Evolutionary conservation across 768 basidiomycete species (phyloP), one percentile per base, ranked within the genome.

Genomic region (Leccinum imitatum): DNA sequence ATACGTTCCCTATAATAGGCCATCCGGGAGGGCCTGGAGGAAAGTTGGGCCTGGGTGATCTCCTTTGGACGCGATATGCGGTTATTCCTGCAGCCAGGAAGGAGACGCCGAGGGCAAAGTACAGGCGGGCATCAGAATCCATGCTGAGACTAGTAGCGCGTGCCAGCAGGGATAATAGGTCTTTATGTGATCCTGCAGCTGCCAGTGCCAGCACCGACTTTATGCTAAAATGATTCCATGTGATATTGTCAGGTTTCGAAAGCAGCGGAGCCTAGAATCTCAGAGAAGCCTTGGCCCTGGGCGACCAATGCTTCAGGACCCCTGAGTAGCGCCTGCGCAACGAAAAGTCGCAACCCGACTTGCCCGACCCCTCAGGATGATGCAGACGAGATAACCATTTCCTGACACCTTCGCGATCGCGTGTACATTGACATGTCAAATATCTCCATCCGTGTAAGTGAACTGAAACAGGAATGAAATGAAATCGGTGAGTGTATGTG

Each of bases 1-100:
- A 59, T 19, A 61, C 27, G 17, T 61, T 61, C 5, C 60, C 58
- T 3, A 61, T n/a, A 44, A 61, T 33, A 10, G 60, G 60, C 58
- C 53, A 17, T n/a, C 60, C 53, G 2, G 30, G 53, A 15, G 58
- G 60, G 8, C 53, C 60, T 1, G 53, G 60, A 27, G 60, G 60
- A 25, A 61, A 46, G 39, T 33, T 39, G 14, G 47, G 47, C 14
- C 47, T 50, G 11, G 19, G 51, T 19, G 57, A 59, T 25, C 37
- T 53, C 52, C 10, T 61, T 37, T 57, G 54, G 10, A 25, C 47
- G 7, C 50, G 50, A 4, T 37, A 50, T 7, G 35, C 52, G 27
- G 19, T 47, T 50, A 44, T 11, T 17, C 57, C 57, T 19, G 51
- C 23, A 19, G 30, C 47, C 14, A 59, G 17, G 37, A 7, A 47